phyloP scores from a whole-genome alignment of 192 early-diverging fungal genomes.

The Rhizophagus prolifer region DNA sequence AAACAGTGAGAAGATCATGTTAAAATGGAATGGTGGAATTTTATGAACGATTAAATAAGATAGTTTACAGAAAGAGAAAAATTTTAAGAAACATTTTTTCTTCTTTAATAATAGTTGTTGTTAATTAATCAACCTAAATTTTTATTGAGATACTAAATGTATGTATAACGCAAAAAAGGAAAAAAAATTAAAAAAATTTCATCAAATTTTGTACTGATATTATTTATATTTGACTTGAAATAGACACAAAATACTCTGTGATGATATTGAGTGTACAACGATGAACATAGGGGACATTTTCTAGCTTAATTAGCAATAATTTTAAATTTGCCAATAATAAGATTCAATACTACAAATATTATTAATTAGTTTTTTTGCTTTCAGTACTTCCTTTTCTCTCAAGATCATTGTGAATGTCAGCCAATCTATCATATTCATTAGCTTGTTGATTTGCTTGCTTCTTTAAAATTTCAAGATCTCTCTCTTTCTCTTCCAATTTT shows the following conservation, averaged over 20 bases:
- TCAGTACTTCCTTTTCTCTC: conserved; percentile 32
- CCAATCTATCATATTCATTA: conserved; percentile 43
- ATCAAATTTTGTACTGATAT: not conserved
- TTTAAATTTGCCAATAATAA: not conserved
- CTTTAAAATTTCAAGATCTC: conserved; percentile 47
- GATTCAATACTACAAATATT: not conserved
- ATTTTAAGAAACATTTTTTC: too few relatives aligned
- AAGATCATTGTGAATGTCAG: conserved; percentile 41
- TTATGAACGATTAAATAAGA: too few relatives aligned
- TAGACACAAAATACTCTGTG: not conserved
- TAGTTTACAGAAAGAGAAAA: too few relatives aligned
- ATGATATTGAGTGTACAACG: not conserved
- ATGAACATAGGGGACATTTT: too few relatives aligned
- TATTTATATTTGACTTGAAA: not conserved
- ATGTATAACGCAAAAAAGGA: too few relatives aligned
- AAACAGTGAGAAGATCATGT: too few relatives aligned
- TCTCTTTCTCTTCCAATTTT: conserved; percentile 27
- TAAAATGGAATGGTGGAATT: too few relatives aligned
- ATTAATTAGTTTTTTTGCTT: conserved; percentile 29
- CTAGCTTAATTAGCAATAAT: not conserved
- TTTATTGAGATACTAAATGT: too few relatives aligned
- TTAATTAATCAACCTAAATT: too few relatives aligned
- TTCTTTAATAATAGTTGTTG: too few relatives aligned
- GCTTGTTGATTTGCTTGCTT: conserved; percentile 45
- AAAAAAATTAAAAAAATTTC: too few relatives aligned